Base-by-base conservation (phyloP, 2,329 filamentous ascomycete species). In the Lanzia echinophila region DNA sequence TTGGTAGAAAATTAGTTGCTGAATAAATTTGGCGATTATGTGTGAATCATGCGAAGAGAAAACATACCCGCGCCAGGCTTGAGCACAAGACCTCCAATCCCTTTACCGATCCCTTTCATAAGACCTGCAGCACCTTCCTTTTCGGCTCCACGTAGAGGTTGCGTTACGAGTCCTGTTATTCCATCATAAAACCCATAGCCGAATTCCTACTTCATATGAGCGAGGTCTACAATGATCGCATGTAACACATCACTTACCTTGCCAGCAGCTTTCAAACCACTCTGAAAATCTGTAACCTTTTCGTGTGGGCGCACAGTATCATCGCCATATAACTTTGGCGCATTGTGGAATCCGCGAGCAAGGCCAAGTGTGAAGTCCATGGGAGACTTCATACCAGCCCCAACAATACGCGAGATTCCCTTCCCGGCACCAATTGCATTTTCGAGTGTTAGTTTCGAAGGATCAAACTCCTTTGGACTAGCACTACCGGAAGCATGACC, bases 271-370 rank as follows among this genome's bases (percentile, higher is more conserved):
- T 78, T 84, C 24, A 96, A 70, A 0, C 91, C 91, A 58, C 84
- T 88, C 50, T 82, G 78, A 47, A 95, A 73, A 49, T 84, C 86
- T 0, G 87, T 90, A 4, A 96, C 87, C 62, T 88, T 89, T 55
- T 90, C 86, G 1, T 80, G 74, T n/a, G 86, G 85, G 8, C 88
- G 79, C 1, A 96, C 83, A 1, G 84, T 91, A 1, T 88, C 83
- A 63, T 95, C 90, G 41, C 90, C 87, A 66, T 96, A 96, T 1
- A 96, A 73, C 61, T 82, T 85, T 0, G 91, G 90, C 6, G 88
- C 86, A 63, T 96, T 96, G 66, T 92, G 86, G 67, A 96, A 95
- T 0, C 91, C 91, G 68, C 87, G 87, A 0, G 90, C 87, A 36
- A 96, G 71, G 1, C 87, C 87, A 41, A 96, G 72, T 39, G 88